Evolutionary conservation across 1,139 yeast genomes (phyloP).

Genomic region (Nakaseomyces sp.): DNA sequence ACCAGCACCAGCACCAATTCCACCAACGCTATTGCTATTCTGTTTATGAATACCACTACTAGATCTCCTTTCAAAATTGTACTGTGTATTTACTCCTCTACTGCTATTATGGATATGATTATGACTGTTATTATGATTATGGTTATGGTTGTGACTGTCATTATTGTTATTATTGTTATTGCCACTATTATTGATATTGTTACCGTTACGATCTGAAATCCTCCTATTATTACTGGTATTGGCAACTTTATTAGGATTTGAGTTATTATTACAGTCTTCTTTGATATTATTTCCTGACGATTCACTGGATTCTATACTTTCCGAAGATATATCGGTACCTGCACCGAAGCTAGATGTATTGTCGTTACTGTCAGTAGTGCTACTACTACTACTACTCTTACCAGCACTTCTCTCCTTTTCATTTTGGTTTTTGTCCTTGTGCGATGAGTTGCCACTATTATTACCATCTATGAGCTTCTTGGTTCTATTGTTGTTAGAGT

Average conservation of each 20-base stretch:
- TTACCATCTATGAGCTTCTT: too few relatives aligned
- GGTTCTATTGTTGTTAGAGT: too few relatives aligned
- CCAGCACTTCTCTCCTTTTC: not conserved
- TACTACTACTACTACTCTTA: not conserved
- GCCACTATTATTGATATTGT: too few relatives aligned
- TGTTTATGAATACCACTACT: not conserved
- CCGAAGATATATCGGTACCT: not conserved
- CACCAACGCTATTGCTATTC: not conserved
- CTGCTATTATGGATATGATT: not conserved
- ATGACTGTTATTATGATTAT: not conserved
- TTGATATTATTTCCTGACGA: not conserved
- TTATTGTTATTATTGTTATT: not conserved
- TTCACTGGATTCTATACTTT: not conserved
- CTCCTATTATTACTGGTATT: not conserved
- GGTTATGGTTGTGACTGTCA: too few relatives aligned
- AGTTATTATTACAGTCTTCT: not conserved
- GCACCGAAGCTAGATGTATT: not conserved
- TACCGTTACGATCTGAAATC: not conserved
- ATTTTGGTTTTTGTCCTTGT: not conserved
- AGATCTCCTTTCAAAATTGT: not conserved
- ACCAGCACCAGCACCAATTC: not conserved
- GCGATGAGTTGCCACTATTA: not conserved
- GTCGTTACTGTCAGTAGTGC: not conserved
- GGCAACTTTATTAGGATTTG: conserved; percentile 1
- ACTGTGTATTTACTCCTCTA: not conserved